These are phyloP conservation scores for Xylariomycetidae sp. DNA, from an alignment of 2,329 filamentous ascomycete genomes.

Conservation along the genomic window DNA sequence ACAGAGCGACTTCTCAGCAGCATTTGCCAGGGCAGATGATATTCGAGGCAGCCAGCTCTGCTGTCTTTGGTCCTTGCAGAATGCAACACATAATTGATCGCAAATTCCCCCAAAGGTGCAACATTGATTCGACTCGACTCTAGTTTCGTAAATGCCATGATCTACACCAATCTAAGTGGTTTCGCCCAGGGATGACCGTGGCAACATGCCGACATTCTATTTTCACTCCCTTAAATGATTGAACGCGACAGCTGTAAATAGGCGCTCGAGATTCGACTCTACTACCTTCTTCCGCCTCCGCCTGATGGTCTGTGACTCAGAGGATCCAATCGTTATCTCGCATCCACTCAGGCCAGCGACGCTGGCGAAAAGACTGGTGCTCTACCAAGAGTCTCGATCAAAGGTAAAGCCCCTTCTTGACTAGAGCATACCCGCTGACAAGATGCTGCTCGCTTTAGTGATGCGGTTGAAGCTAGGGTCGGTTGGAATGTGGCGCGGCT, in stretches of 20 bases:
- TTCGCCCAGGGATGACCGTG: slow-evolving; percentile 15
- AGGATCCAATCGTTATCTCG: no score
- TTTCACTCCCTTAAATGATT: slow-evolving; percentile 14
- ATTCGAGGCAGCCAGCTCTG: slow-evolving; percentile 30
- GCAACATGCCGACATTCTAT: slow-evolving; percentile 12
- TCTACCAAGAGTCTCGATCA: no score
- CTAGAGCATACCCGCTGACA: no score
- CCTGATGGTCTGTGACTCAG: no score
- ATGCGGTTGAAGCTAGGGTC: no score
- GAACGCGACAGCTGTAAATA: slow-evolving; percentile 16
- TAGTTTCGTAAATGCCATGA: slow-evolving; percentile 28
- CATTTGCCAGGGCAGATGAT: slow-evolving; percentile 26
- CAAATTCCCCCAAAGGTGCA: slow-evolving; percentile 32
- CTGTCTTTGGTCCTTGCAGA: slow-evolving; percentile 29
- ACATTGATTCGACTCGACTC: slow-evolving; percentile 30
- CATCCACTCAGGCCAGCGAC: no score
- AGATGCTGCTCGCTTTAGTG: no score
- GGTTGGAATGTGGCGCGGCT: no score
- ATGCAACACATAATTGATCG: slow-evolving; percentile 35
- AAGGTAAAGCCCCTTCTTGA: no score
- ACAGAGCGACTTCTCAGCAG: slow-evolving; percentile 28
- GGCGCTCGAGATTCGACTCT: no score
- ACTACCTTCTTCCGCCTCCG: no score
- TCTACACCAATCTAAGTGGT: slow-evolving; percentile 24
- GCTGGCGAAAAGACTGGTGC: no score